Percentiles rank a stretch among this genome's conserved stretches.
Evolutionary conservation across 805 yeast genomes (phyloP).

Genomic region (Saccharomycopsis sp.): DNA sequence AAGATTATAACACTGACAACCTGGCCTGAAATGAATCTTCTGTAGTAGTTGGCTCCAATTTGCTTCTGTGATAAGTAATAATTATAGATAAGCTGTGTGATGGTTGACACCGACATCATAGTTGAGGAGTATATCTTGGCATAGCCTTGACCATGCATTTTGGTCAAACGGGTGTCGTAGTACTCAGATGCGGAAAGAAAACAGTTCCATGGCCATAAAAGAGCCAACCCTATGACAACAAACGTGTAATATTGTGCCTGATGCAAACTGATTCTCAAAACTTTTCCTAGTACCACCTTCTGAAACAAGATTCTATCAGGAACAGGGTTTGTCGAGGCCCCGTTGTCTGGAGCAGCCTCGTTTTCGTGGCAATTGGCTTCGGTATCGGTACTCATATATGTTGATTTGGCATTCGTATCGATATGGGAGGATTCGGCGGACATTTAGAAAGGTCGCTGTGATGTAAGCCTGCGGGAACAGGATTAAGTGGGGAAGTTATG

Average conservation of each 20-base stretch:
- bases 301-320: conserved; percentile 8
- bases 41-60: conserved; percentile 46
- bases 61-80: conserved; percentile 61
- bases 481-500: too few relatives aligned
- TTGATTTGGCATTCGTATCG: neutral
- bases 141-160: conserved; percentile 37
- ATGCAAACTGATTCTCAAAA: conserved; percentile 5
- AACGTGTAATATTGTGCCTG: conserved; percentile 46
- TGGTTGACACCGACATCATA: conserved; percentile 82
- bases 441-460: too few relatives aligned
- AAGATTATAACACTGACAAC: conserved; percentile 52
- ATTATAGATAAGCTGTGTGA: conserved; percentile 55
- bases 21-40: conserved; percentile 57
- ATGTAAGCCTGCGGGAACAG: too few relatives aligned
- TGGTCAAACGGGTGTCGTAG: conserved; percentile 55
- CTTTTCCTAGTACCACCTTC: neutral
- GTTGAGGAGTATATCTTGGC: conserved; percentile 65
- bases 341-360: neutral
- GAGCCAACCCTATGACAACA: conserved; percentile 63
- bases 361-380: neutral
- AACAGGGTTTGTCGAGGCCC: conserved; percentile 15
- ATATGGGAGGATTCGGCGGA: neutral
- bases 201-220: conserved; percentile 97
- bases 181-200: conserved; percentile 81
- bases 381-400: conserved; percentile 4